Percentiles rank a stretch among this genome's conserved stretches.
These are phyloP conservation scores for Paecilomyces niveus DNA, from an alignment of 2,329 filamentous ascomycete genomes.

Conservation along the genomic window DNA sequence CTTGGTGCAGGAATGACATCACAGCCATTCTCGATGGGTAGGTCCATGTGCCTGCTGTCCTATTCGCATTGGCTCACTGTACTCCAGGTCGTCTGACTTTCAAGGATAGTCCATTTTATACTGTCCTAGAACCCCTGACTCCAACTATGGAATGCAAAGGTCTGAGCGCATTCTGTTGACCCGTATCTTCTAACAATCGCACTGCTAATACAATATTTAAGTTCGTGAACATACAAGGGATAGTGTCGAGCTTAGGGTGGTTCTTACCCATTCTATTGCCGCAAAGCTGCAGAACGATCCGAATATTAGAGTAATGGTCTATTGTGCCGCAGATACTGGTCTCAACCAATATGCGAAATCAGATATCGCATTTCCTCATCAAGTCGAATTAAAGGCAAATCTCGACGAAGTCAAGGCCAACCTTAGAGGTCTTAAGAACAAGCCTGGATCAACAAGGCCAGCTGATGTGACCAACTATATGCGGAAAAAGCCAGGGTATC, in stretches of 20 bases:
- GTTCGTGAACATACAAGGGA: slow-evolving; percentile 55
- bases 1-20: slow-evolving; percentile 24
- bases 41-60: slow-evolving; percentile 3
- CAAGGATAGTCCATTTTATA: slow-evolving; percentile 82
- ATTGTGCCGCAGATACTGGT: slow-evolving; percentile 62
- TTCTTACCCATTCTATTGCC: slow-evolving; percentile 48
- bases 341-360: slow-evolving; percentile 49
- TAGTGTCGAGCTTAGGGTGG: slow-evolving; percentile 52
- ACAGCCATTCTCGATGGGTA: slow-evolving; percentile 22
- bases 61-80: slow-evolving; percentile 24
- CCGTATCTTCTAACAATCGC: slow-evolving; percentile 11
- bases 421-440: slow-evolving; percentile 88
- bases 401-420: slow-evolving; percentile 85
- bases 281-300: slow-evolving; percentile 53
- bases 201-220: slow-evolving; percentile 12
- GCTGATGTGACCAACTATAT: slow-evolving; percentile 80
- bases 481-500: slow-evolving; percentile 59
- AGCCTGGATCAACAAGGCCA: slow-evolving; percentile 86
- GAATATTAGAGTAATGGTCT: slow-evolving; percentile 70
- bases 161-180: slow-evolving; percentile 37
- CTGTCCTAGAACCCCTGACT: slow-evolving; percentile 59
- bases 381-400: slow-evolving; percentile 89
- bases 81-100: slow-evolving; percentile 45
- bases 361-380: slow-evolving; percentile 83
- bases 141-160: slow-evolving; percentile 63